phyloP scores from a whole-genome alignment of 2,329 filamentous ascomycete species.

The Lachnellula arida region DNA sequence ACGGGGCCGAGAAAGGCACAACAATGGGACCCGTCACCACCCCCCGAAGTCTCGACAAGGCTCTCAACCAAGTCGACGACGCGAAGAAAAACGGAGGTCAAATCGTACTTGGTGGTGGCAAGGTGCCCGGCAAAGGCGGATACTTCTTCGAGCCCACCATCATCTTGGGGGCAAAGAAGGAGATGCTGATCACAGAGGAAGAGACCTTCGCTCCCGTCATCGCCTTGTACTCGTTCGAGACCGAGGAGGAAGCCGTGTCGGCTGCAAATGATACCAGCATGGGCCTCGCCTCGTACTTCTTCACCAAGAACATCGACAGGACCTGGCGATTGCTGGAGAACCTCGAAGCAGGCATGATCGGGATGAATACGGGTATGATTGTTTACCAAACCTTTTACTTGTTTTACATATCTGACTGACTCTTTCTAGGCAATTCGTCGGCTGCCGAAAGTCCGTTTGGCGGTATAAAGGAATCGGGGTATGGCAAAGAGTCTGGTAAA shows the following conservation, averaged over 20 bases:
- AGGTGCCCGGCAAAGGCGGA: constrained; percentile 45
- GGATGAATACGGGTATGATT: constrained; percentile 51
- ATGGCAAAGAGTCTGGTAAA: constrained; percentile 64
- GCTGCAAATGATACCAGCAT: constrained; percentile 56
- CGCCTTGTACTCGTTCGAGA: constrained; percentile 60
- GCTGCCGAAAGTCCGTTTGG: constrained; percentile 64
- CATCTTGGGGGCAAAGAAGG: constrained; percentile 51
- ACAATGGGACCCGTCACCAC: constrained; percentile 60
- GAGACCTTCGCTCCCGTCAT: constrained; percentile 63
- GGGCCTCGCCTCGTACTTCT: constrained; percentile 63
- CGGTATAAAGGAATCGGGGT: constrained; percentile 63
- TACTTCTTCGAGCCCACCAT: constrained; percentile 70
- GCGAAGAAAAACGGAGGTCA: constrained; percentile 59
- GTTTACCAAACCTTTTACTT: neutral
- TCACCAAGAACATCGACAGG: constrained; percentile 63
- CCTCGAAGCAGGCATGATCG: constrained; percentile 66
- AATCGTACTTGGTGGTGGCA: constrained; percentile 56
- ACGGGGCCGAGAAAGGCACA: constrained; percentile 51
- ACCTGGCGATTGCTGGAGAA: constrained; percentile 63
- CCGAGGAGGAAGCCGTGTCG: constrained; percentile 58
- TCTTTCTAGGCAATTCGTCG: constrained; percentile 50
- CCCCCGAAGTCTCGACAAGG: constrained; percentile 51
- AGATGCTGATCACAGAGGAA: constrained; percentile 54
- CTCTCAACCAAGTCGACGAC: constrained; percentile 56
- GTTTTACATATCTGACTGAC: constrained; percentile 3